Percentiles rank a stretch among this genome's conserved stretches.
phyloP scores from a whole-genome alignment of 2,329 filamentous ascomycete genomes.

The Colletotrichum filicis region DNA sequence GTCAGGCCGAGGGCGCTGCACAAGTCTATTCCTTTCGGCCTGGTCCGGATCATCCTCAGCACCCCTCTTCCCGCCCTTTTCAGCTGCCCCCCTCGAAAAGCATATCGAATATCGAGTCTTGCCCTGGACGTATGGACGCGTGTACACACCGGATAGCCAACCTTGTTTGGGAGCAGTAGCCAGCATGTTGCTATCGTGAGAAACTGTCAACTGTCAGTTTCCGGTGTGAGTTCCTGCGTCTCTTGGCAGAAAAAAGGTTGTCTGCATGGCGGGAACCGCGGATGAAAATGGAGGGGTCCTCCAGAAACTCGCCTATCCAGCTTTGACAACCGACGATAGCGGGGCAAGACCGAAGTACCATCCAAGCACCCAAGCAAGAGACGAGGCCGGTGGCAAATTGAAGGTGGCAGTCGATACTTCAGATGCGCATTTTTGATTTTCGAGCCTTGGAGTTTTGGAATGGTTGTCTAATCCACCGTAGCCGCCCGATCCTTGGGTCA shows the following conservation, averaged over 20 bases:
- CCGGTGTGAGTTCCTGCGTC: neutral
- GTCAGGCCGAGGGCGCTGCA: neutral
- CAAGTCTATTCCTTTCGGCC: neutral
- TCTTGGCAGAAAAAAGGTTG: neutral
- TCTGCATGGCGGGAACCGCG: neutral
- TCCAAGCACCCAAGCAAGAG: neutral
- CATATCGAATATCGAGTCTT: neutral
- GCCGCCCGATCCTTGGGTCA: neutral
- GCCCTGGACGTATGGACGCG: neutral
- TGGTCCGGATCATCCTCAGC: neutral
- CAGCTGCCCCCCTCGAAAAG: neutral
- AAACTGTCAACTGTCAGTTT: neutral
- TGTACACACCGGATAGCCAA: neutral
- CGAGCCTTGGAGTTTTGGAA: neutral
- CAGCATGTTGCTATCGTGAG: neutral
- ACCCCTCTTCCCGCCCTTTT: neutral
- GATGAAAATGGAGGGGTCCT: neutral
- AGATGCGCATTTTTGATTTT: neutral
- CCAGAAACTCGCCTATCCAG: neutral
- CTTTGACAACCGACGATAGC: neutral
- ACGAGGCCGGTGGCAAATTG: neutral
- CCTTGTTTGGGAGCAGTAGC: neutral
- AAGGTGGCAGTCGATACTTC: neutral
- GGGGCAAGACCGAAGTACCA: neutral
- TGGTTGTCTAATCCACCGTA: neutral